A percentile compares a stretch with the other conserved stretches of the same genome.
phyloP scores from a whole-genome alignment of 2,329 filamentous ascomycete species.

The Bipolaris gigantea region DNA sequence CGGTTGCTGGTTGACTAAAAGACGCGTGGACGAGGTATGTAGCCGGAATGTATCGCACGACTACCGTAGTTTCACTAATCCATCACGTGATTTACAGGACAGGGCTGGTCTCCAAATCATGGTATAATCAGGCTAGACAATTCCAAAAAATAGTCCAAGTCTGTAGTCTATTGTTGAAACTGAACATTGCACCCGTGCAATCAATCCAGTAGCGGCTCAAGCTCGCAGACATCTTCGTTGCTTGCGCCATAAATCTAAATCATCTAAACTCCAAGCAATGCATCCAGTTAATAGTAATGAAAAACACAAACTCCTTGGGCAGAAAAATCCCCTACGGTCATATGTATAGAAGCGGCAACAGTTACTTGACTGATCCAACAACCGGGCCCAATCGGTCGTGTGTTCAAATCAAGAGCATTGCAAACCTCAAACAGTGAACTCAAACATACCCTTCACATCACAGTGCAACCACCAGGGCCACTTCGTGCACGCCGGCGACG shows the following conservation, averaged over 20 bases:
- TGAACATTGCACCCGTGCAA: background rate
- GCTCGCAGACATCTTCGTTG: background rate
- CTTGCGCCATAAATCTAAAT: slow-evolving; percentile 3
- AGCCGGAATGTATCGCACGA: background rate
- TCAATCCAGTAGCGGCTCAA: background rate
- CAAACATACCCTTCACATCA: slow-evolving; percentile 48
- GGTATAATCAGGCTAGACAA: background rate
- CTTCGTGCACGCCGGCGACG: slow-evolving; percentile 52
- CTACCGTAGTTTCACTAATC: background rate
- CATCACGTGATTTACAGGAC: slow-evolving; percentile 2
- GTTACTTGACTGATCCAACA: background rate
- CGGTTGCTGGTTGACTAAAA: background rate
- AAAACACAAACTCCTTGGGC: background rate
- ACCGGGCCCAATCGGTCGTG: background rate
- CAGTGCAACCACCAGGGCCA: slow-evolving; percentile 50
- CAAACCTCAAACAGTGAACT: background rate
- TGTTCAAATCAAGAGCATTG: background rate
- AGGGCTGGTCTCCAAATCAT: background rate
- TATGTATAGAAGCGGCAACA: background rate
- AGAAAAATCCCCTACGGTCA: background rate
- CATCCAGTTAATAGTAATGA: background rate
- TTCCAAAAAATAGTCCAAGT: background rate
- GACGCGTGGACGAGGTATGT: background rate
- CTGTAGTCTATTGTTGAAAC: background rate
- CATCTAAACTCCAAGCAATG: slow-evolving; percentile 11